Base-by-base conservation (phyloP, 2,329 filamentous ascomycete species). In the Nemania sp. region DNA sequence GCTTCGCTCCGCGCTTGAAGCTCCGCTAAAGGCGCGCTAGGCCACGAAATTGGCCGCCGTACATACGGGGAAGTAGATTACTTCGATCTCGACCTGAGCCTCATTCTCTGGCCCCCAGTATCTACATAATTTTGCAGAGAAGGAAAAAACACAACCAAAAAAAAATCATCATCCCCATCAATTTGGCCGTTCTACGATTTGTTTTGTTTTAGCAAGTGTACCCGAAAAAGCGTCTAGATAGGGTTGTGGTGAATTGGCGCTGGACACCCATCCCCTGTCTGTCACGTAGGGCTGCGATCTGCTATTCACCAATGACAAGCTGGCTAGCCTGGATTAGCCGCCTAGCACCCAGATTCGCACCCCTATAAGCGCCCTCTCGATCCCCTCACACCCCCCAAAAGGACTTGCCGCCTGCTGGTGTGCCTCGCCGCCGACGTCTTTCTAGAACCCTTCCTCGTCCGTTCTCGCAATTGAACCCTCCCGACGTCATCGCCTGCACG, bases 401-500 rank as follows among this genome's bases (percentile, higher is more conserved):
- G 41, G 32, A 43, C 51, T 24, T 26, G 20, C 26, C n/a, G 51
- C 13, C 8, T 49, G 41, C 52, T 35, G n/a, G 3, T 61, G 63
- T 74, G 67, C 60, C 63, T 71, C 67, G 62, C 60, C 60, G 64
- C 63, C 54, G 60, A 69, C 62, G 43, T 67, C 55, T 58, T 76
- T 75, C 73, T 72, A 75, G 73, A 76, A 74, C 51, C 49, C 59
- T 72, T 74, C 71, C 62, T 67, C 69, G 45, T 65, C 62, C 64
- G 68, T 62, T 58, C 63, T 64, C 54, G 49, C 45, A 49, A 49
- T 41, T 52, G 26, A 52, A 22, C 57, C 70, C 47, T 68, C 49
- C 27, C 66, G 67, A 65, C 69, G 62, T 72, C 67, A 70, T 66
- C n/a, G 26, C 64, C 64, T 68, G 69, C 68, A 53, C 69, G 41